Base-by-base conservation (phyloP, 2,329 filamentous ascomycete genomes). In the Colletotrichum eremochloae region DNA sequence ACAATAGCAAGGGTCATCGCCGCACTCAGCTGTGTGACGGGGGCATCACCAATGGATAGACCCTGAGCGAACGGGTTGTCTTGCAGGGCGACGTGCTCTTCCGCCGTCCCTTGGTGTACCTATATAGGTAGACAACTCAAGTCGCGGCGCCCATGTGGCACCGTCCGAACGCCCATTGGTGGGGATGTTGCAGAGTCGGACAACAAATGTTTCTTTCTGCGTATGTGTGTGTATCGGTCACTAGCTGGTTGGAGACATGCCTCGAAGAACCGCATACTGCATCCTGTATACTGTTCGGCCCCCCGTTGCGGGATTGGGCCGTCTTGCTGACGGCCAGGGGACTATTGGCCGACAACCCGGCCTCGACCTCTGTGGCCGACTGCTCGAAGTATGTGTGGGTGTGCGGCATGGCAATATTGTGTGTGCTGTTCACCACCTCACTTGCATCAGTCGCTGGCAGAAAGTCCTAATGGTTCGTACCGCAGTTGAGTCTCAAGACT, bases 251-350 rank as follows among this genome's bases (percentile, higher is more conserved):
- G 14, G 31, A 31, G 48, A 67, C 67, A 53, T 67, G 33, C 40
- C 55, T 70, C 63, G 56, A 70, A 70, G 68, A 61, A 67, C 38
- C 46, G 63, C 56, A 42, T 56, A 56, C 38, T 57, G 46, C 40
- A 33, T 55, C 44, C 42, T 56, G 44, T 24, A 33, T 67, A 56
- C 46, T n/a, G n/a, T 12, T 11, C 46, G 44, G 63, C 55, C 61
- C 48, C 67, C 63, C 55, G 63, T 61, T 50, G 68, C 63, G 62
- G 56, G 63, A 55, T 70, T 61, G 68, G 63, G 68, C 63, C 68
- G 68, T 46, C 55, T 70, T 67, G 63, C 63, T 70, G 63, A 70
- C 63, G 68, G 46, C 68, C 31, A 56, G 68, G 4, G 20, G 8
- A 33, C 63, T 33, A 62, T 70, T 70, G 68, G 68, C 56, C 61